Evolutionary conservation across 345 rosid genomes (phyloP), one percentile per base, ranked within the genome.

Genomic region (Cochlearia excelsa): DNA sequence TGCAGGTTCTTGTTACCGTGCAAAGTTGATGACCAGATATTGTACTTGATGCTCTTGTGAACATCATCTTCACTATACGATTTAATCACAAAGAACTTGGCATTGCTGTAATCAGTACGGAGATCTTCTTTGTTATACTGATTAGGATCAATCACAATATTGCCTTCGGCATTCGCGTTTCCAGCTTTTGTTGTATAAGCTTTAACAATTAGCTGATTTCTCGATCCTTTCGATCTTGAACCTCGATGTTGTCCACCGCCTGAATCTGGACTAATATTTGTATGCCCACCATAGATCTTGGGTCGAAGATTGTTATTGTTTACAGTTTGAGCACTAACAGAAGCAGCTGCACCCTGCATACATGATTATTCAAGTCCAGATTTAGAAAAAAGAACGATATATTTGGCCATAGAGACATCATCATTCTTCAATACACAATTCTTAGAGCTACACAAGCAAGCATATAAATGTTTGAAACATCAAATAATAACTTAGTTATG

Each of bases 31-130:
- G 99, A 89, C 99, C 99, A 93, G 46, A 93, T 87, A 68, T 57
- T 80, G 69, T 87, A 93, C 64, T 93, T 93, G 68, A 93, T 81
- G 82, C 99, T 93, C 79, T 85, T 93, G 84, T 93, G 99, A 26
- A 93, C 94, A 74, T 93, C 99, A 77, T 93, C 99, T 76, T 93
- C 97, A 26, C 97, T 87, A 60, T 93, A 93, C 2, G 99, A 93
- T 74, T 93, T 93, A 40, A 93, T 89, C 65, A 93, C 95, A 68
- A 79, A 93, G 78, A 81, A 85, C 68, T 87, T 93, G 28, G 83
- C 97, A 71, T 68, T 72, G 57, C 51, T 74, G 70, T 81, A 79
- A 40, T 81, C 79, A 26, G 80, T 65, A 54, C 67, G 63, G 70
- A 93, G 82, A 80, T 81, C 84, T 57, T 79, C 95, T 75, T 67